A percentile compares a stretch with the other conserved stretches of the same genome.
Evolutionary conservation across 768 basidiomycete species (phyloP).

Genomic region (Boletus eberwhitei): DNA sequence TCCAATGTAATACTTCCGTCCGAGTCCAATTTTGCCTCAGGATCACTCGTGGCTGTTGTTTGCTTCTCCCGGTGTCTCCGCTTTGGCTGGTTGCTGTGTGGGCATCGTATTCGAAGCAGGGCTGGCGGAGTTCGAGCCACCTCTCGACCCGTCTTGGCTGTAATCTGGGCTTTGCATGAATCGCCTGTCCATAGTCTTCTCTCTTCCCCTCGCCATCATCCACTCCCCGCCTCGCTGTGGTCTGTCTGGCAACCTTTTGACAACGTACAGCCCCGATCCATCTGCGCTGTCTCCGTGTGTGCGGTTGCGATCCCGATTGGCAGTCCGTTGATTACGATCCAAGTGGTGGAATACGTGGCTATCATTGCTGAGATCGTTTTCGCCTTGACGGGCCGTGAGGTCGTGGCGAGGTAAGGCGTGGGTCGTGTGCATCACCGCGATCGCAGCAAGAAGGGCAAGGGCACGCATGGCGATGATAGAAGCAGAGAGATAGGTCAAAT

Average conservation of each 20-base stretch:
- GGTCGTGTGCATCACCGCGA: slow-evolving; percentile 17
- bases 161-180: slow-evolving; percentile 27
- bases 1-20: background rate
- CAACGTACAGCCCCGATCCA: background rate
- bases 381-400: slow-evolving; percentile 18
- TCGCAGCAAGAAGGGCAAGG: slow-evolving; percentile 23
- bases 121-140: slow-evolving; percentile 3
- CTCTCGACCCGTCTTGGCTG: slow-evolving; percentile 15
- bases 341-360: slow-evolving; percentile 28
- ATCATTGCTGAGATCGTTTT: slow-evolving; percentile 18
- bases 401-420: slow-evolving; percentile 24
- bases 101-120: slow-evolving; percentile 10
- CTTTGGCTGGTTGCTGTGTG: slow-evolving; percentile 11
- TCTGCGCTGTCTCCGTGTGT: background rate
- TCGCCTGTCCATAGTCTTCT: slow-evolving; percentile 9
- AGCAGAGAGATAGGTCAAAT: slow-evolving; percentile 11
- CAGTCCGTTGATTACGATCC: slow-evolving; percentile 29
- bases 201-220: background rate
- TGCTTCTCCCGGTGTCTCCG: slow-evolving; percentile 1
- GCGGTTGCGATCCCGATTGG: slow-evolving; percentile 12
- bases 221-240: background rate
- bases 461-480: slow-evolving; percentile 27
- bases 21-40: background rate
- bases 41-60: slow-evolving; percentile 6
- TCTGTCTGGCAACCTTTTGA: background rate